Evolutionary conservation across 805 yeast genomes (phyloP).

Genomic region (Ogataea wickerhamii): DNA sequence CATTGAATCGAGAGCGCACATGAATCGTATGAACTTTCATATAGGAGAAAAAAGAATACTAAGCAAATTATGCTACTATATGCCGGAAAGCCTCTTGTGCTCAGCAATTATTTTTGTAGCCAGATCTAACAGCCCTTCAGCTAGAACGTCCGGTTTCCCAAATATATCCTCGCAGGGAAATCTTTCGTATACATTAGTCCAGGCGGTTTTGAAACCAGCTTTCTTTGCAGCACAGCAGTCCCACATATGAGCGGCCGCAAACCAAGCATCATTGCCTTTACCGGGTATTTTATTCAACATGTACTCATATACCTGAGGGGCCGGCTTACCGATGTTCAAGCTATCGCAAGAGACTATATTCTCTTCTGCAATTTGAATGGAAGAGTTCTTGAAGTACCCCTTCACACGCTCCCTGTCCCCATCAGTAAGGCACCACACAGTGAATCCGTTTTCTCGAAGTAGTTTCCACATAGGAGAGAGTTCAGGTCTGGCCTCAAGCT

Average conservation of each 20-base stretch:
- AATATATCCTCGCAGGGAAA: constrained; percentile 30
- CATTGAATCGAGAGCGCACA: too few relatives aligned
- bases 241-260: constrained; percentile 35
- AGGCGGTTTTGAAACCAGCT: constrained; percentile 31
- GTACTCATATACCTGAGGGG: constrained; percentile 25
- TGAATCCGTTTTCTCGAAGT: constrained; percentile 30
- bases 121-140: constrained; percentile 29
- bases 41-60: too few relatives aligned
- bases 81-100: constrained; percentile 11
- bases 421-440: constrained; percentile 31
- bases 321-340: constrained; percentile 30
- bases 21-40: too few relatives aligned
- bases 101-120: constrained; percentile 28
- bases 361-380: constrained; percentile 27
- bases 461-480: constrained; percentile 26
- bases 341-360: constrained; percentile 31
- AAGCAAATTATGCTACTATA: too few relatives aligned
- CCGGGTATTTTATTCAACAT: constrained; percentile 26
- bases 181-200: constrained; percentile 30
- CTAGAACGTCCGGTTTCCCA: constrained; percentile 30
- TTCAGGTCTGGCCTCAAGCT: constrained; percentile 28
- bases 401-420: constrained; percentile 28
- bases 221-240: constrained; percentile 32
- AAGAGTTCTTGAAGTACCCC: constrained; percentile 26
- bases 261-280: constrained; percentile 29